Evolutionary conservation across 441 rosid genomes (phyloP), one percentile per base, ranked within the genome.

Genomic region (Pelargonium cotyledonis): DNA sequence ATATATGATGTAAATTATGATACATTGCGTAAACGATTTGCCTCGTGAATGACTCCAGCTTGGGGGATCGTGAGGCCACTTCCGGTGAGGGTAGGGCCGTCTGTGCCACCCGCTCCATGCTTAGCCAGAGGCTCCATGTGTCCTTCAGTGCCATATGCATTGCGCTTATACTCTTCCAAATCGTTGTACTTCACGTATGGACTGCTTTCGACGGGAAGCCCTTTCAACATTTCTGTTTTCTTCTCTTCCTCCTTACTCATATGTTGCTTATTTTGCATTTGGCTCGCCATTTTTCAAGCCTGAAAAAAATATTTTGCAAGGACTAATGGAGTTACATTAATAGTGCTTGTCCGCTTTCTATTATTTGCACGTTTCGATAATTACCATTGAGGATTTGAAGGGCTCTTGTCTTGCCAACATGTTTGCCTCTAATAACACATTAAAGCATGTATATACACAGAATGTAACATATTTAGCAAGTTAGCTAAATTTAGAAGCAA

Each of bases 11-110:
- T 31, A 49, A 49, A 14, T 46, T 49, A 49, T 3, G 18, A 15
- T 11, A 14, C 57, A 49, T 49, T 40, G 63, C 62, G 58, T 55
- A 14, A 58, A 44, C 65, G 18, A 43, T 40, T n/a, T 65, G 65
- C 68, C 0, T 62, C 61, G 51, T 68, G 70, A 16, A 67, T 19
- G 1, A 38, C 18, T 3, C 14, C 19, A 4, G 73, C 63, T 2
- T 68, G 65, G 15, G 65, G 1, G 38, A 66, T 69, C 7, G 78
- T 65, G 35, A 71, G 66, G 47, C 65, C 69, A 23, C 49, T 65
- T 5, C 81, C 84, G 2, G 85, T 65, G 46, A 75, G 76, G 21
- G 85, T 80, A n/a, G 85, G 84, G 10, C 83, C 84, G 15, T 82
- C 83, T 3, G 86, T 84, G 49, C 78, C 67, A 2, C 85, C 85